Evolutionary conservation across 345 rosid genomes (phyloP), one percentile per base, ranked within the genome.

Genomic region (Bretschneidera sinensis): DNA sequence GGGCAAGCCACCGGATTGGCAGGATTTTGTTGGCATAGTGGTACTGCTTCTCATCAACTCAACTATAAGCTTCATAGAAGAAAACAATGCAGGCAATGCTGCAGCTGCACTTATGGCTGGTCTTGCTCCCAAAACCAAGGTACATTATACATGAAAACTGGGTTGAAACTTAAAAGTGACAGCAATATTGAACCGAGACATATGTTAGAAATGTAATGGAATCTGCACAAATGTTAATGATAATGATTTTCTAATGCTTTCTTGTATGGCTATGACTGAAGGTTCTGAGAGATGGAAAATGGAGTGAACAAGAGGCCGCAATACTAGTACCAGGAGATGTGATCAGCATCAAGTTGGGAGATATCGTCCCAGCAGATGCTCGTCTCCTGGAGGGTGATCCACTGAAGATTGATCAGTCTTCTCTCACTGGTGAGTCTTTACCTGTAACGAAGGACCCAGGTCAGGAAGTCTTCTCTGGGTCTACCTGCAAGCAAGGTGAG

Each of bases 1-100:
- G 96, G 92, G 90, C 18, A 70, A 79, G 73, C 92, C 90, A 49
- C 96, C 96, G 19, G 96, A 88, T 59, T 88, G 96, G 96, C 96
- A 88, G 67, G 96, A 88, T 67, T 85, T 88, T 64, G 47, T 82
- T 9, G 96, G 96, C 63, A 88, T 88, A 43, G 66, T 82, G 62
- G 86, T 76, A 24, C 73, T 88, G 73, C 81, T 88, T 16, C 0
- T 88, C 55, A 82, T 88, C 45, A 88, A 88, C 77, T 88, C 96
- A 54, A 85, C 96, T 17, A 88, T 85, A 60, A 85, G 92, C 48
- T 88, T 85, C 76, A 73, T 85, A 1, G 96, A 88, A 76, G 96
- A 88, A 43, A 88, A 88, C 77, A 88, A 75, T 57, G 90, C 96
- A n/a, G 96, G 92, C 4, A 88, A 88, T 62, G 96, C 96, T 17